Evolutionary conservation across 1,139 yeast genomes (phyloP), one percentile per base, ranked within the genome.

Genomic region (Protomyces arabidopsidicola): DNA sequence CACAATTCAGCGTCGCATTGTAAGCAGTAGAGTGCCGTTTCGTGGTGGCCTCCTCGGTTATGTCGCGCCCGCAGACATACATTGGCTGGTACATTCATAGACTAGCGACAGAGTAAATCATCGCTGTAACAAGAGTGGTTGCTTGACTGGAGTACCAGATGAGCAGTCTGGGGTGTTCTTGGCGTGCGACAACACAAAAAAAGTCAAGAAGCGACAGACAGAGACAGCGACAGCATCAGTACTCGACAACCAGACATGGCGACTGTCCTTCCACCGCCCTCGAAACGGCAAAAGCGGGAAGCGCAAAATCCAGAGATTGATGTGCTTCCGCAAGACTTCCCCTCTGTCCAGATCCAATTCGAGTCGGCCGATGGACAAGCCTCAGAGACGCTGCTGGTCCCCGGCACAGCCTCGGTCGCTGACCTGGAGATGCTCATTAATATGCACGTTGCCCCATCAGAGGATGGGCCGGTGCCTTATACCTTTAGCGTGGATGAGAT

Each of bases 381-480:
- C n/a, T 97, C 97, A 56, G 96, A 88, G 69, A 97, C 97, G 14
- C 90, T 64, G 27, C 45, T 60, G 22, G 42, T 93, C 5, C 98
- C 98, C 3, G 98, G 97, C 22, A 87, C 84, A 35, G 86, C 90
- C 65, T 83, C 87, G 4, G 96, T 89, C 70, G 83, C 85, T 69
- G 98, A 93, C 75, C 81, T 93, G 66, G 97, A 93, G 76, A 87
- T 90, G 73, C 81, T 93, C 65, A 79, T 93, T 70, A 93, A 91
- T 73, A 87, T 88, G 72, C 62, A 58, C 31, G 75, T 90, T n/a
- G 68, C 72, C 16, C 69, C 66, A 10, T 65, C 61, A 22, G 81
- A 68, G 85, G 96, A 88, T 64, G 98, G 91, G 34, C 91, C 96
- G 1, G 87, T 88, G 38, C 98, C 98, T 5, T 93, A 90, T 72